Conservation (phyloP, 2,329 filamentous ascomycete species). For the Fusarium algeriense region DNA sequence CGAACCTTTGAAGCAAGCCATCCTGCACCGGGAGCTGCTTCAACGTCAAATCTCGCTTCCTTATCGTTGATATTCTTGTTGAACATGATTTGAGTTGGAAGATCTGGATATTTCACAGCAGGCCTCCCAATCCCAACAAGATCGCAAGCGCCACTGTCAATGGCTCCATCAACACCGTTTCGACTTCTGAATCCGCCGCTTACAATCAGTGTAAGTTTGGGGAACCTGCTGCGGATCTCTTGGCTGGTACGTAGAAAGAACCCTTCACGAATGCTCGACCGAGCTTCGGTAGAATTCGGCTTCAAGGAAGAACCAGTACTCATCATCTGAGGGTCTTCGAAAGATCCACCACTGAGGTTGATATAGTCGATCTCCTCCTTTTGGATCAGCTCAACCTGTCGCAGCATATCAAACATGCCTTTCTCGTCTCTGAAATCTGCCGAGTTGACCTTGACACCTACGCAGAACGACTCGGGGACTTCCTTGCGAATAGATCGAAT, state of each 20-base stretch:
- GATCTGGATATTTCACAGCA: not conserved
- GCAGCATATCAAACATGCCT: not conserved
- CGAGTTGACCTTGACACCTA: not conserved
- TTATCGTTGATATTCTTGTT: rapidly evolving
- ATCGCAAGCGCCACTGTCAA: not conserved
- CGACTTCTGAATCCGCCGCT: not conserved
- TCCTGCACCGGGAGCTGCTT: not conserved
- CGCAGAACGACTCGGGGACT: not conserved
- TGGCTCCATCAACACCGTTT: not conserved
- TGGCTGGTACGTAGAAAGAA: not conserved
- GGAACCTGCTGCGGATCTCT: not conserved
- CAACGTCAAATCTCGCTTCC: not conserved
- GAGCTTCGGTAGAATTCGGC: rapidly evolving
- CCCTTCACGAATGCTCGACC: rapidly evolving
- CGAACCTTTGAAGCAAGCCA: not conserved
- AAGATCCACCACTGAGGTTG: not conserved
- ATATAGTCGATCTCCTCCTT: not conserved
- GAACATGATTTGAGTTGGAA: not conserved
- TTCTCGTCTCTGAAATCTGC: not conserved
- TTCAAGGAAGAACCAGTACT: not conserved
- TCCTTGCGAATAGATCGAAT: not conserved
- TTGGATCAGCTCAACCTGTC: not conserved
- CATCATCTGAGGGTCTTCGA: not conserved
- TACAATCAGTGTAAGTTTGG: not conserved
- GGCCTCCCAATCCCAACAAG: not conserved